These are phyloP conservation scores for Pisolithus thermaeus DNA, from an alignment of 1,284 basidiomycete genomes.

Conservation along the genomic window DNA sequence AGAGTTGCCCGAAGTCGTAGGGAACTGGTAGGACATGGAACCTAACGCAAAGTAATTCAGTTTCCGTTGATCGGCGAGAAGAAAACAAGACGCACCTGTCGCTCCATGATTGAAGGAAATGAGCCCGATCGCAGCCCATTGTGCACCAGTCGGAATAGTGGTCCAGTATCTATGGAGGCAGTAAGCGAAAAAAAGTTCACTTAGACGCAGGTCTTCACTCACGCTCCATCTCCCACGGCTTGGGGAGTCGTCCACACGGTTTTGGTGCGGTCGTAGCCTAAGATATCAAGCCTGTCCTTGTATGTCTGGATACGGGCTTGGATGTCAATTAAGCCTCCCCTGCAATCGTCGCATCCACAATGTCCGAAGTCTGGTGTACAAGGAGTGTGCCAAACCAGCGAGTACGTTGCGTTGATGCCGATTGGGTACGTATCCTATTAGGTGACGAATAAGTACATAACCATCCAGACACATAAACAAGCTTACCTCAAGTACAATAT, in stretches of 20 bases:
- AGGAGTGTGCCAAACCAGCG: constrained; percentile 22
- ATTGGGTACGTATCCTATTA: constrained; percentile 21
- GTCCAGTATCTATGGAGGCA: constrained; percentile 23
- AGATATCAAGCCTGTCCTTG: constrained; percentile 24
- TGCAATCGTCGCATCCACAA: constrained; percentile 28
- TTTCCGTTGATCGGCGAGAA: neutral
- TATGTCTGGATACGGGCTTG: constrained; percentile 19
- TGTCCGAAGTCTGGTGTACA: constrained; percentile 27
- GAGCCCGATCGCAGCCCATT: constrained; percentile 23
- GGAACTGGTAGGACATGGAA: constrained; percentile 24
- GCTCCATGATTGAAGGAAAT: constrained; percentile 25
- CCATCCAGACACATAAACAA: neutral
- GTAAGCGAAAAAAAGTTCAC: neutral
- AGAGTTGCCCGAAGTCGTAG: no score
- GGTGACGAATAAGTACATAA: neutral
- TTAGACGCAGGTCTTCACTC: constrained; percentile 3
- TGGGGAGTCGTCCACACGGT: constrained; percentile 26
- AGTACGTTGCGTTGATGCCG: constrained; percentile 26
- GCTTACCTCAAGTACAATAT: constrained; percentile 42
- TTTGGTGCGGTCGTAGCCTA: constrained; percentile 25
- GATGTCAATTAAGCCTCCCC: constrained; percentile 22
- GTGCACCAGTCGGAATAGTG: constrained; percentile 20
- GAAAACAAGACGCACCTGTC: constrained; percentile 12
- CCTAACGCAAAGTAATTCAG: constrained; percentile 9
- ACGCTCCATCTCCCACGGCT: constrained; percentile 22